Evolutionary conservation across 2,329 filamentous ascomycete species (phyloP).

Genomic region (Colletotrichum trifolii): DNA sequence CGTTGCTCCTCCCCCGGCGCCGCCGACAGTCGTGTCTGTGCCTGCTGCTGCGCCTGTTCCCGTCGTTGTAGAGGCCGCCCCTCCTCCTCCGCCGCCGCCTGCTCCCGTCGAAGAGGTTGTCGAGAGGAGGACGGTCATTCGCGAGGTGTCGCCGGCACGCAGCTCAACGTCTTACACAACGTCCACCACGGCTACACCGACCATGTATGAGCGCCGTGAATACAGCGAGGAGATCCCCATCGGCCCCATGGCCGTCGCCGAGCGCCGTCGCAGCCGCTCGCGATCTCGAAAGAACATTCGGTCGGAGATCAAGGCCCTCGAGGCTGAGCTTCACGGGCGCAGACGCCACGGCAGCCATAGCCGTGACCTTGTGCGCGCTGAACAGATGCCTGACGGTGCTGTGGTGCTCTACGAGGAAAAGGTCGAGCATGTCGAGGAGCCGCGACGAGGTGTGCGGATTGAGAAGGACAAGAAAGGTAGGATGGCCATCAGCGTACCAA

Average conservation of each 20-base stretch:
- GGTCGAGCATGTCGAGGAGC: conserved; percentile 66
- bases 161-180: conserved; percentile 46
- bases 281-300: conserved; percentile 70
- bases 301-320: conserved; percentile 77
- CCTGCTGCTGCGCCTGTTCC: conserved; percentile 45
- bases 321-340: conserved; percentile 65
- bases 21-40: conserved; percentile 39
- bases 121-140: conserved; percentile 59
- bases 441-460: conserved; percentile 71
- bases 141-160: conserved; percentile 61
- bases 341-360: conserved; percentile 48
- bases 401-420: conserved; percentile 72
- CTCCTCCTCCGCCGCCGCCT: conserved; percentile 44
- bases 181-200: conserved; percentile 46
- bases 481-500: conserved; percentile 86
- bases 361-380: conserved; percentile 65
- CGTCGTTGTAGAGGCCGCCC: conserved; percentile 42
- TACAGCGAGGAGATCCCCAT: conserved; percentile 47
- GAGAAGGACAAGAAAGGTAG: conserved; percentile 96
- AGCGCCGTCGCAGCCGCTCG: conserved; percentile 54
- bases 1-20: conserved; percentile 42
- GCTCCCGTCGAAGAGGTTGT: conserved; percentile 51
- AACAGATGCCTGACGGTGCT: conserved; percentile 69
- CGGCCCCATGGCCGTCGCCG: conserved; percentile 55
- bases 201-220: conserved; percentile 55